Percentiles rank a stretch among this genome's conserved stretches.
These are phyloP conservation scores for Gracilariopsis chorda DNA, from an alignment of 23 red algal species.

Conservation along the genomic window DNA sequence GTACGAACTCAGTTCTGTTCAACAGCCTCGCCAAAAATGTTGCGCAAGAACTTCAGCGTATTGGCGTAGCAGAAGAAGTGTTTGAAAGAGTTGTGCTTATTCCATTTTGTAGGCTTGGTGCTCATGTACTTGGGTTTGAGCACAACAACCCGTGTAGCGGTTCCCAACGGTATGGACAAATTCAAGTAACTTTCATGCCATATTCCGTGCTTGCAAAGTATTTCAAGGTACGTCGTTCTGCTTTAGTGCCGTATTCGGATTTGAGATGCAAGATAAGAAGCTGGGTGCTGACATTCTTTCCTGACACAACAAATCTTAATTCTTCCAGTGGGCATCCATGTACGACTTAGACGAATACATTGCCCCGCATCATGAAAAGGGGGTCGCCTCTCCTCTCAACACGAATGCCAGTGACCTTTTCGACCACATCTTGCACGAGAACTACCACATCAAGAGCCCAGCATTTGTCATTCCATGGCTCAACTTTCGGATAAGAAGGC, in stretches of 20 bases:
- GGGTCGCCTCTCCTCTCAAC: background rate
- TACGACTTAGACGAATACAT: constrained; percentile 62
- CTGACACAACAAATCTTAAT: background rate
- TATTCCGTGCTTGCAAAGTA: constrained; percentile 25
- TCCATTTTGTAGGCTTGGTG: constrained; percentile 35
- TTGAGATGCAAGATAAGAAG: too few relatives aligned
- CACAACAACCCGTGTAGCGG: background rate
- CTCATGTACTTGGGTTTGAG: constrained; percentile 11
- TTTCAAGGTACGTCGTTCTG: constrained; percentile 54
- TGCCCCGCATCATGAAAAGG: background rate
- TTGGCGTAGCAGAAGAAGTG: background rate
- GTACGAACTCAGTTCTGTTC: background rate
- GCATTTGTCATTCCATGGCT: constrained; percentile 40
- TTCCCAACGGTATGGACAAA: constrained; percentile 36
- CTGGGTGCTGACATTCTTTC: background rate
- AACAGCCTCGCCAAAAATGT: background rate
- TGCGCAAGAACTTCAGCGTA: constrained; percentile 8
- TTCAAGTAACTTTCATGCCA: constrained; percentile 4
- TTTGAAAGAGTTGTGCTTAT: constrained; percentile 13
- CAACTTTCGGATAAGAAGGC: constrained; percentile 36
- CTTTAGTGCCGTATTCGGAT: background rate
- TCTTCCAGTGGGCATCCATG: constrained; percentile 23
- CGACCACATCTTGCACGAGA: background rate
- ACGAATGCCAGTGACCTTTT: background rate
- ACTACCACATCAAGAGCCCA: background rate